Conservation (phyloP, 108 stramenopile species). For the Pseudonitzschia pungens region DNA sequence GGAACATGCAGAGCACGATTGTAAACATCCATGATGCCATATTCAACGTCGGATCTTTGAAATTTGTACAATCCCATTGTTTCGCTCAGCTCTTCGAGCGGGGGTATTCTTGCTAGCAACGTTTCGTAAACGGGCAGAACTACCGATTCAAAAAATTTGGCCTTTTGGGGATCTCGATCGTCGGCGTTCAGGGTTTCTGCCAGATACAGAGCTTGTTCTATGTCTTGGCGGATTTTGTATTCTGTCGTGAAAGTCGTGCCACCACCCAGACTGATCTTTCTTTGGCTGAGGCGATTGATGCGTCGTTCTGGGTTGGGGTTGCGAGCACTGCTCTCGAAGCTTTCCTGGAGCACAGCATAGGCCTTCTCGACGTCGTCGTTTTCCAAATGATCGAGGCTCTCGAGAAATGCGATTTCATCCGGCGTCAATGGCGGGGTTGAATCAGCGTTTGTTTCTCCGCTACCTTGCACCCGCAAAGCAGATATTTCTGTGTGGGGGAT, state of each 20-base stretch:
- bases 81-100: conserved; percentile 37
- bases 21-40: conserved; percentile 48
- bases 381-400: conserved; percentile 34
- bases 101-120: conserved; percentile 48
- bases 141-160: conserved; percentile 30
- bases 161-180: conserved; percentile 31
- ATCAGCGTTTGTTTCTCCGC: neutral
- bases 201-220: conserved; percentile 59
- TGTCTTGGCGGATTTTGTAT: conserved; percentile 56
- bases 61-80: conserved; percentile 64
- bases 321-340: conserved; percentile 42
- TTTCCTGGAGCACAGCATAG: conserved; percentile 52
- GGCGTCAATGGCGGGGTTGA: conserved; percentile 1
- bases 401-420: conserved; percentile 12
- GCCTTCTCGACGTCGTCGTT: conserved; percentile 57
- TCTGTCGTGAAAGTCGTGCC: conserved; percentile 60
- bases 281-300: conserved; percentile 31
- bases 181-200: conserved; percentile 23
- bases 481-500: neutral
- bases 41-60: conserved; percentile 36
- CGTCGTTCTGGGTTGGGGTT: conserved; percentile 28
- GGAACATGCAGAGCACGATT: conserved; percentile 54
- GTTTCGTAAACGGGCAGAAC: conserved; percentile 50
- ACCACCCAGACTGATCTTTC: conserved; percentile 49
- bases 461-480: neutral